Percentiles rank a stretch among this genome's conserved stretches.
Evolutionary conservation across 2,329 filamentous ascomycete genomes (phyloP).

Genomic region (Botrytis sinoallii): DNA sequence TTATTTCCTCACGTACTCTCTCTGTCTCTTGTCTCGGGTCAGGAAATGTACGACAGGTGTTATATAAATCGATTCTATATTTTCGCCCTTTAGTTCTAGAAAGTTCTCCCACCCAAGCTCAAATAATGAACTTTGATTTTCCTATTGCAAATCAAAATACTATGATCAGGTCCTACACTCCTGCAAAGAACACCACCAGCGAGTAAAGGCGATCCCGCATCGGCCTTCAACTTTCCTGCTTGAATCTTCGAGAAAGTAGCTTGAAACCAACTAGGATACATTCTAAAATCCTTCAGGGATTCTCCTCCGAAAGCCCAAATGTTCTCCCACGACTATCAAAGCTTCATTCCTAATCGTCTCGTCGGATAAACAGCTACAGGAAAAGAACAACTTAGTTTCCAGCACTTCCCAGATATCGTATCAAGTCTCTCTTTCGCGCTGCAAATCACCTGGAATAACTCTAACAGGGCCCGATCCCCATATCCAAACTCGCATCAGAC

Average conservation of each 20-base stretch:
- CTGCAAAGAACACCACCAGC: not conserved
- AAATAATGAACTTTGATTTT: not conserved
- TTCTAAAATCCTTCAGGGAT: not conserved
- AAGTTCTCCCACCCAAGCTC: no score
- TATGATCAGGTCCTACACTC: not conserved
- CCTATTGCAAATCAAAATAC: not conserved
- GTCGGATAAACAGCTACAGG: not conserved
- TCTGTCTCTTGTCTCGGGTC: accelerated
- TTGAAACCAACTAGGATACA: not conserved
- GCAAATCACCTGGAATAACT: not conserved
- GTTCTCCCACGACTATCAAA: not conserved
- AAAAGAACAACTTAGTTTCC: not conserved
- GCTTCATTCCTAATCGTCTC: not conserved
- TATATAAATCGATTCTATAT: not conserved
- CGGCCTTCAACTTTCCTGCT: not conserved
- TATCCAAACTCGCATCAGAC: not conserved
- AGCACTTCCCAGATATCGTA: not conserved
- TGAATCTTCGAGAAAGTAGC: not conserved
- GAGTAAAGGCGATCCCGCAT: not conserved
- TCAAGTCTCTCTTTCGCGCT: not conserved
- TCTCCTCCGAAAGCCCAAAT: not conserved
- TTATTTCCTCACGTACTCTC: not conserved
- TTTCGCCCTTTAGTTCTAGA: not conserved
- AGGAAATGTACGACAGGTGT: not conserved
- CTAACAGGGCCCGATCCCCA: not conserved